Percentiles rank a stretch among this genome's conserved stretches.
phyloP scores from a whole-genome alignment of 441 rosid species.

The Gossypium aridum region DNA sequence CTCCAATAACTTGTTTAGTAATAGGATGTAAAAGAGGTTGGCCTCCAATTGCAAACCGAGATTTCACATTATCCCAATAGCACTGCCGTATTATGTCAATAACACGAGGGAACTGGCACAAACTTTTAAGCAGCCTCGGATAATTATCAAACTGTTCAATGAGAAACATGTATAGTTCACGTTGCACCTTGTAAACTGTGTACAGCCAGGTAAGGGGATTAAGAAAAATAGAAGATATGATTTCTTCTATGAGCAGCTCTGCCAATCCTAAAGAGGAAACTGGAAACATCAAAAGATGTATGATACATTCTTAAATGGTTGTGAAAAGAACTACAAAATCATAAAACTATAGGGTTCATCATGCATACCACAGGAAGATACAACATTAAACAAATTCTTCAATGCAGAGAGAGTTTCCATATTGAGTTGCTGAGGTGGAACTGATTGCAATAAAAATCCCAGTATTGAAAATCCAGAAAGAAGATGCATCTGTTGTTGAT shows the following conservation, averaged over 20 bases:
- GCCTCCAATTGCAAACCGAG: constrained; percentile 64
- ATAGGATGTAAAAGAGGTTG: constrained; percentile 79
- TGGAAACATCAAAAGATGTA: constrained; percentile 5
- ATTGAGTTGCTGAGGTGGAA: constrained; percentile 89
- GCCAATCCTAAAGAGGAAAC: constrained; percentile 54
- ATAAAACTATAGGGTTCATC: constrained; percentile 11
- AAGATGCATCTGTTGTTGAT: constrained; percentile 96
- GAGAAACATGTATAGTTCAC: constrained; percentile 95
- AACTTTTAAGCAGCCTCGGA: constrained; percentile 70
- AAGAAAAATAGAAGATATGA: constrained; percentile 84
- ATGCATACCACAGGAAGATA: constrained; percentile 68
- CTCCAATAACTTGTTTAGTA: constrained; percentile 52
- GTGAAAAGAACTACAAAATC: neutral
- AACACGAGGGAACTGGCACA: constrained; percentile 77
- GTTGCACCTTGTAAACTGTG: constrained; percentile 82
- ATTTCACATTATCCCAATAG: constrained; percentile 82
- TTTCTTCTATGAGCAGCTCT: constrained; percentile 81
- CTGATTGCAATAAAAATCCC: constrained; percentile 92
- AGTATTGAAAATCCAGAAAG: constrained; percentile 90
- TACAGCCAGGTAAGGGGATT: constrained; percentile 89
- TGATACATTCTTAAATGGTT: neutral
- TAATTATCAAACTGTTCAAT: constrained; percentile 88
- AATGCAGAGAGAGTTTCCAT: constrained; percentile 88
- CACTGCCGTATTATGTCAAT: constrained; percentile 78
- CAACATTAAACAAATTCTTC: constrained; percentile 79